These are phyloP conservation scores for Penicillium ochrochloron DNA, from an alignment of 495 filamentous ascomycete genomes.

Conservation along the genomic window DNA sequence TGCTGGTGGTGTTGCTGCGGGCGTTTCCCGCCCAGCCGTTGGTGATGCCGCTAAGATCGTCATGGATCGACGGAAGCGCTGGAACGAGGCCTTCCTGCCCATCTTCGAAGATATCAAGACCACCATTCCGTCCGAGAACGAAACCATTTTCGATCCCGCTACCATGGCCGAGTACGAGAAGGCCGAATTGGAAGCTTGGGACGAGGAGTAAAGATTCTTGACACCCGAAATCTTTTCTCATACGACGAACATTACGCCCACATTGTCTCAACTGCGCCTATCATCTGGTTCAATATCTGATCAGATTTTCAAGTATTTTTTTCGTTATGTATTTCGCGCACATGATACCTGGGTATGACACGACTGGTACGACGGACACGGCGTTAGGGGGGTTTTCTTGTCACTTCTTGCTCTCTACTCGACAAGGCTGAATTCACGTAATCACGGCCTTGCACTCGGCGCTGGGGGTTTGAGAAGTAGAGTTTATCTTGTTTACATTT, in stretches of 20 bases:
- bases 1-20: constrained; percentile 56
- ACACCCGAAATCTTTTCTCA: too few relatives aligned
- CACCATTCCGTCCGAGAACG: constrained; percentile 55
- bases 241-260: too few relatives aligned
- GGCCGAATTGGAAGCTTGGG: constrained; percentile 75
- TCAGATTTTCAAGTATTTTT: not conserved
- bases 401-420: constrained; percentile 2
- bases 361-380: constrained; percentile 8
- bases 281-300: not conserved
- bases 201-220: constrained; percentile 56
- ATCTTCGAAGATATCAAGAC: constrained; percentile 80
- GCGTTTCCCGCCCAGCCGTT: constrained; percentile 75
- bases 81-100: constrained; percentile 84
- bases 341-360: constrained; percentile 14
- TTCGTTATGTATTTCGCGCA: constrained; percentile 4
- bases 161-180: constrained; percentile 63
- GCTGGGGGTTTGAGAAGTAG: not conserved
- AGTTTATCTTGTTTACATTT: not conserved
- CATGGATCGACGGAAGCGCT: constrained; percentile 85
- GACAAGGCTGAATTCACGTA: not conserved
- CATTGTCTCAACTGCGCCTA: not conserved
- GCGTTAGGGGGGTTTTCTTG: constrained; percentile 1
- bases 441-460: not conserved
- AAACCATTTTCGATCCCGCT: constrained; percentile 68
- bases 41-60: constrained; percentile 86